Evolutionary conservation across 306 rosid genomes (phyloP).

Genomic region (Chamaecrista fasciculata): DNA sequence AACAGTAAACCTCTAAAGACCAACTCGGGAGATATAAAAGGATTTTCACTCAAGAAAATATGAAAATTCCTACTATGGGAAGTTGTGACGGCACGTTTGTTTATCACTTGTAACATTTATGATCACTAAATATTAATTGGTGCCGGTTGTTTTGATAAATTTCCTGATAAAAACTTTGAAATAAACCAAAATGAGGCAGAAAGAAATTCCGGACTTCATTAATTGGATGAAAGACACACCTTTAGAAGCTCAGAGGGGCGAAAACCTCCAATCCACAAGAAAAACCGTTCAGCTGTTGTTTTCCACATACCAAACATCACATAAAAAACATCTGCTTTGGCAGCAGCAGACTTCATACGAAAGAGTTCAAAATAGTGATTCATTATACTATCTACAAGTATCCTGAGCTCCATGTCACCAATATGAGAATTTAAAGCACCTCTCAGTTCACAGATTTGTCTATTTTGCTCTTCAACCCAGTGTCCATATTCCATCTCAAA

Average conservation of each 20-base stretch:
- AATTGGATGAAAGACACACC: conserved; percentile 43
- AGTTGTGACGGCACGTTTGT: not conserved
- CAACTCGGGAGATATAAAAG: not conserved
- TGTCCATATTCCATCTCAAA: conserved; percentile 90
- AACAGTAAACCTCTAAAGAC: not conserved
- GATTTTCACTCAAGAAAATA: not conserved
- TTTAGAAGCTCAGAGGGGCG: conserved; percentile 95
- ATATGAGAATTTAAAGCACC: conserved; percentile 59
- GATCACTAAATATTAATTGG: not conserved
- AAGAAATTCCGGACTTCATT: not conserved
- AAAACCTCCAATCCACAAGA: conserved; percentile 97
- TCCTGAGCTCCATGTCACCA: conserved; percentile 75
- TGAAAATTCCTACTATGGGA: not conserved
- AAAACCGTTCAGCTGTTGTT: conserved; percentile 82
- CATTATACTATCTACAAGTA: conserved; percentile 69
- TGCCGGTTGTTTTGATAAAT: not conserved
- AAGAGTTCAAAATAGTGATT: conserved; percentile 71
- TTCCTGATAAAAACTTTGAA: not conserved
- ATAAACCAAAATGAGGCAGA: not conserved
- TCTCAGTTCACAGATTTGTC: conserved; percentile 68
- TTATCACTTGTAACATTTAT: not conserved
- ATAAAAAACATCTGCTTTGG: conserved; percentile 86
- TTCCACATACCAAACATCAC: conserved; percentile 96
- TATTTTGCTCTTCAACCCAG: conserved; percentile 87
- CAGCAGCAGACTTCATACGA: conserved; percentile 81